phyloP scores from a whole-genome alignment of 225 moss, liverwort and hornwort genomes.

The Ulota crispa region DNA sequence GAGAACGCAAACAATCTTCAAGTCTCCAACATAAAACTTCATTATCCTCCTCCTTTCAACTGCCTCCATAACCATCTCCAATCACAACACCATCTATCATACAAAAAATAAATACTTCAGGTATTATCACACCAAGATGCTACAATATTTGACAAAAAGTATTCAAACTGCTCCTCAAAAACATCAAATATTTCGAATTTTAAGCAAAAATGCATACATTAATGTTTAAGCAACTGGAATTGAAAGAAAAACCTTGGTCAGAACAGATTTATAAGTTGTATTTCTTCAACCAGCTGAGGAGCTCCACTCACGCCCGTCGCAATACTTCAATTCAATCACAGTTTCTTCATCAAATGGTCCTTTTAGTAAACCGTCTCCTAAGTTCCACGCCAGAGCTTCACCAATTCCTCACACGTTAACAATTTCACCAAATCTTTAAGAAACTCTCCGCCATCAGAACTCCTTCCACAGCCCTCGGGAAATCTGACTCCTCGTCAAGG shows the following conservation, averaged over 20 bases:
- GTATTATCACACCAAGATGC: not conserved
- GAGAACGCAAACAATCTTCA: conserved; percentile 4
- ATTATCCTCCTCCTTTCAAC: not conserved
- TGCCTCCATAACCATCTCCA: conserved; percentile 28
- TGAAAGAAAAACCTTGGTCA: not conserved
- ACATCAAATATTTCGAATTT: not conserved
- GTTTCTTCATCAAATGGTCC: conserved; percentile 1
- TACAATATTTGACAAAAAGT: not conserved
- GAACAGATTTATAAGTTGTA: not conserved
- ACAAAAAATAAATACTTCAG: not conserved
- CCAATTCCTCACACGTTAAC: not conserved
- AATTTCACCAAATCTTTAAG: not conserved
- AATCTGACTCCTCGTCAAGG: not conserved
- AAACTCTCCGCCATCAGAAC: not conserved
- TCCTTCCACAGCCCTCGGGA: not conserved
- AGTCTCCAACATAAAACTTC: conserved; percentile 11
- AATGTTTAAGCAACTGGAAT: not conserved
- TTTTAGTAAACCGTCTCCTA: not conserved
- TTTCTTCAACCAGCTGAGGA: not conserved
- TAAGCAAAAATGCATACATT: not conserved
- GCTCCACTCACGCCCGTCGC: conserved; percentile 2
- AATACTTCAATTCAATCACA: conserved; percentile 13
- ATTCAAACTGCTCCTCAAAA: not conserved
- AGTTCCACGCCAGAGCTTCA: not conserved
- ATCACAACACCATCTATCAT: conserved; percentile 18